phyloP scores from a whole-genome alignment of 192 early-diverging fungal genomes.

The Backusella mclennaniae region DNA sequence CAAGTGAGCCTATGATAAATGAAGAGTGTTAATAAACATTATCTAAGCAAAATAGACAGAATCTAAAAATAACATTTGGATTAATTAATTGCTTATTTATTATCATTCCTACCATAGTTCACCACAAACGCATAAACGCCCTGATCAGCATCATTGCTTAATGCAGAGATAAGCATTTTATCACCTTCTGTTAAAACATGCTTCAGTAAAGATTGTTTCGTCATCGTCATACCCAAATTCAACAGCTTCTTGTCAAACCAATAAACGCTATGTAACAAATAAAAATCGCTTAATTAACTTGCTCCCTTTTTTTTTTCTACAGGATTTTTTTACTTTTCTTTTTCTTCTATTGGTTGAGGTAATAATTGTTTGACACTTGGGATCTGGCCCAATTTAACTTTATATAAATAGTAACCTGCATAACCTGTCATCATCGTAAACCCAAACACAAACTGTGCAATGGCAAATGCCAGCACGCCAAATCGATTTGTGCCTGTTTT shows the following conservation, averaged over 20 bases:
- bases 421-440: constrained; percentile 60
- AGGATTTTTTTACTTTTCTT: not conserved
- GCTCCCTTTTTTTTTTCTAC: not conserved
- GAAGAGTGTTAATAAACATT: not conserved
- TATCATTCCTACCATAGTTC: constrained; percentile 68
- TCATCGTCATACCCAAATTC: constrained; percentile 74
- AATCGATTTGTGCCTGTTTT: constrained; percentile 36
- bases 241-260: constrained; percentile 64
- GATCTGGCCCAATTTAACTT: constrained; percentile 17
- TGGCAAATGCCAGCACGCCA: constrained; percentile 77
- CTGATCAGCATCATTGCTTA: constrained; percentile 56
- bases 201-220: constrained; percentile 88
- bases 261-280: constrained; percentile 24
- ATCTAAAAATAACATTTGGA: not conserved
- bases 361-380: not conserved
- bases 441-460: constrained; percentile 76
- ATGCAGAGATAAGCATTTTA: constrained; percentile 79
- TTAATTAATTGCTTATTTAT: not conserved
- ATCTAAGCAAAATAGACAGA: not conserved
- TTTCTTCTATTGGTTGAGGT: not conserved
- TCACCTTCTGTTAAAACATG: constrained; percentile 96
- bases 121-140: constrained; percentile 83
- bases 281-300: not conserved
- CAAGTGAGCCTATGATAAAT: constrained; percentile 66
- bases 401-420: constrained; percentile 43